phyloP scores from a whole-genome alignment of 2,329 filamentous ascomycete genomes.

The Nemania sp. region DNA sequence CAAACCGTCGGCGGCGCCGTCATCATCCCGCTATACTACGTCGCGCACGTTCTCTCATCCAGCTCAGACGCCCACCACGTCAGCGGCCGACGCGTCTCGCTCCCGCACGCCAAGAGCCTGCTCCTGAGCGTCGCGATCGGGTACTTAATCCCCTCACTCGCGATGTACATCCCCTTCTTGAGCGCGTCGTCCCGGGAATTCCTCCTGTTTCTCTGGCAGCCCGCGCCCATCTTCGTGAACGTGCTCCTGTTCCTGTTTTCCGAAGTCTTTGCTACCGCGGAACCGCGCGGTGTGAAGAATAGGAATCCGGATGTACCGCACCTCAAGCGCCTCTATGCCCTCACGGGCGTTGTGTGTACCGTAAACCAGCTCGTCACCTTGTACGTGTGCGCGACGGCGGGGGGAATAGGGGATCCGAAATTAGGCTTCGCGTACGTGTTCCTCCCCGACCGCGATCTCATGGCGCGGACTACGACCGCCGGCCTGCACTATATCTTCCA shows the following conservation, averaged over 20 bases:
- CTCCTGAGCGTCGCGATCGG: slow-evolving; percentile 31
- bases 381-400: slow-evolving; percentile 30
- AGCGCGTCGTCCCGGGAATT: slow-evolving; percentile 27
- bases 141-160: slow-evolving; percentile 34
- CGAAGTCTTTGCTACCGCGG: slow-evolving; percentile 11
- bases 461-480: slow-evolving; percentile 28
- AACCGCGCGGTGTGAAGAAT: not conserved
- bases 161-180: slow-evolving; percentile 29
- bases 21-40: slow-evolving; percentile 36
- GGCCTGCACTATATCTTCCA: slow-evolving; percentile 40
- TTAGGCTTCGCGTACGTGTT: slow-evolving; percentile 34
- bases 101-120: slow-evolving; percentile 29
- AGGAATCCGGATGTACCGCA: slow-evolving; percentile 31
- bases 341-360: slow-evolving; percentile 28
- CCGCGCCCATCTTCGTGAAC: slow-evolving; percentile 31
- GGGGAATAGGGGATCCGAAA: slow-evolving; percentile 27
- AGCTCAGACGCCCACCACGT: slow-evolving; percentile 27
- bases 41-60: slow-evolving; percentile 24
- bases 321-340: slow-evolving; percentile 34
- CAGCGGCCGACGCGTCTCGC: slow-evolving; percentile 26
- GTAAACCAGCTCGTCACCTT: slow-evolving; percentile 29
- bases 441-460: slow-evolving; percentile 25
- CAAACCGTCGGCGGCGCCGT: slow-evolving; percentile 33
- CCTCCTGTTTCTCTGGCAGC: slow-evolving; percentile 36
- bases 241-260: slow-evolving; percentile 28